Evolutionary conservation across 2,329 filamentous ascomycete species (phyloP).

Genomic region (Hymenoscyphus salicellus): DNA sequence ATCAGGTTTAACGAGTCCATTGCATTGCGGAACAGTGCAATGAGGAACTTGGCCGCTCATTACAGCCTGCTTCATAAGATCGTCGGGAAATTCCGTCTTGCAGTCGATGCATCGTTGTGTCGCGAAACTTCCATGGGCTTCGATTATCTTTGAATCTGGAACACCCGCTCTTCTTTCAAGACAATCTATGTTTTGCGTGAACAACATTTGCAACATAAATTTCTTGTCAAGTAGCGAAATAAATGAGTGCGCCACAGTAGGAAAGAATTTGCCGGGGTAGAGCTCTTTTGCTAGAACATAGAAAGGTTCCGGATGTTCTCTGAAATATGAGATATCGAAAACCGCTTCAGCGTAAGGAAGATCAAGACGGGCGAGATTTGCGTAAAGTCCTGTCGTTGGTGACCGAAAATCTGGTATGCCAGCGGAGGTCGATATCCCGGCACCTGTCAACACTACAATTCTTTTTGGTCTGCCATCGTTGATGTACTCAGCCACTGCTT

Average conservation of each 20-base stretch:
- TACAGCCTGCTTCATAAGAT: conserved; percentile 70
- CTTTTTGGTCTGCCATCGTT: conserved; percentile 61
- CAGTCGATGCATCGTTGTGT: conserved; percentile 90
- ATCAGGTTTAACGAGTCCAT: conserved; percentile 75
- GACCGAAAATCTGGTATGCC: conserved; percentile 91
- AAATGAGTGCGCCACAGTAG: conserved; percentile 88
- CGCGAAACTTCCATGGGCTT: conserved; percentile 95
- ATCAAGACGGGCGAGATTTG: conserved; percentile 81
- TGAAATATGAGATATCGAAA: conserved; percentile 90
- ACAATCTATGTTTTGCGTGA: conserved; percentile 98
- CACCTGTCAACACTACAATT: conserved; percentile 87
- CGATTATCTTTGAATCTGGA: conserved; percentile 75
- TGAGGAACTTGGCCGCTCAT: conserved; percentile 64
- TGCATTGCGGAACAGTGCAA: conserved; percentile 61
- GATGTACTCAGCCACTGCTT: conserved; percentile 78
- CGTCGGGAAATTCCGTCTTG: conserved; percentile 66
- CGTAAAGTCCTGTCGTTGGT: conserved; percentile 88
- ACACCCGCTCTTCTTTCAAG: conserved; percentile 86
- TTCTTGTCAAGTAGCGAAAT: conserved; percentile 78
- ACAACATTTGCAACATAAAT: conserved; percentile 75
- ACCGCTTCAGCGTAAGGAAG: conserved; percentile 89
- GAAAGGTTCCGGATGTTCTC: conserved; percentile 79
- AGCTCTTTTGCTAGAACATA: conserved; percentile 89
- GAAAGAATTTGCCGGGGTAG: conserved; percentile 83
- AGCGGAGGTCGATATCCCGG: conserved; percentile 77